Percentiles rank a stretch among this genome's conserved stretches.
Evolutionary conservation across 176 grass and related monocot species (phyloP).

Genomic region (Musa beccarii): DNA sequence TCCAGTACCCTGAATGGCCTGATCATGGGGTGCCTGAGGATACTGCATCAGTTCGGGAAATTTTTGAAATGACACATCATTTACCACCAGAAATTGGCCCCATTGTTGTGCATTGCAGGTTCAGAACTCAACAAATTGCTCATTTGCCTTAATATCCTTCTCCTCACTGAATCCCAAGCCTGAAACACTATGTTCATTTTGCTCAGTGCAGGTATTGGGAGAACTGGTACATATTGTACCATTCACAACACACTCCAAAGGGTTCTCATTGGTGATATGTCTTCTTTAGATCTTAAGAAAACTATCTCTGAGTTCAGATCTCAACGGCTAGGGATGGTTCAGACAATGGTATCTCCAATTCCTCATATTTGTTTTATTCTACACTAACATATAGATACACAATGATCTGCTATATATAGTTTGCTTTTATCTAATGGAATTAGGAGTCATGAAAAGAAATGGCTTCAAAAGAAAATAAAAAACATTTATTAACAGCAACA

Average conservation of each 20-base stretch:
- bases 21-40: conserved; percentile 68
- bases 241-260: conserved; percentile 77
- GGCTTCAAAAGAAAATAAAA: no score
- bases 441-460: no score
- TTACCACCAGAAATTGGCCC: conserved; percentile 35
- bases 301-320: conserved; percentile 64
- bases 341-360: conserved; percentile 47
- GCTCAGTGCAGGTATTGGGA: conserved; percentile 86
- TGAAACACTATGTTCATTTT: conserved; percentile 25
- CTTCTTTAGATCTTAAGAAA: conserved; percentile 40
- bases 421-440: no score
- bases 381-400: not conserved
- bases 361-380: not conserved
- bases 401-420: no score
- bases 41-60: conserved; percentile 42
- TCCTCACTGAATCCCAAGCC: not conserved
- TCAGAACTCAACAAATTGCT: not conserved
- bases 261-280: conserved; percentile 51
- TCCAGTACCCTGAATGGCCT: conserved; percentile 76
- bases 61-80: conserved; percentile 47
- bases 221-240: conserved; percentile 76
- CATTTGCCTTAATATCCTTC: not conserved
- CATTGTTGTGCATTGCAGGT: conserved; percentile 97
- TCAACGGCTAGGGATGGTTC: conserved; percentile 63
- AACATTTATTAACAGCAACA: no score